Evolutionary conservation across 768 basidiomycete genomes (phyloP).

Genomic region (Mrakia frigida): DNA sequence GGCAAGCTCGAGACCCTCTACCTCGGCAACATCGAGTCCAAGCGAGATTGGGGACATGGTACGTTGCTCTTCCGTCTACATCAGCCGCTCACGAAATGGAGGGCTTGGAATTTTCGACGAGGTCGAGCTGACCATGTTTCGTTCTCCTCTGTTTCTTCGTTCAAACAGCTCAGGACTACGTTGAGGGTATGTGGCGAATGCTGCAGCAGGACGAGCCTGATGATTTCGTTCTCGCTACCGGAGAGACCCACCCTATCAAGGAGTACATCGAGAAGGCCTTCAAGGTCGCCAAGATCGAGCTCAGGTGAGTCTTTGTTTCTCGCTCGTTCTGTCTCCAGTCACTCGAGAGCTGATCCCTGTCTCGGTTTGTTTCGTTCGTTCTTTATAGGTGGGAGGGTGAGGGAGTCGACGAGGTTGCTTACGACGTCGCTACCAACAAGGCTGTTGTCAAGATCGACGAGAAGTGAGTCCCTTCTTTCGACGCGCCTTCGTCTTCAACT

Average conservation of each 20-base stretch:
- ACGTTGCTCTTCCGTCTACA: constrained; percentile 37
- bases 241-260: constrained; percentile 90
- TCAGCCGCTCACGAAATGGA: too few species aligned
- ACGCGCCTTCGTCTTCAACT: background rate
- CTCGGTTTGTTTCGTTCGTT: background rate
- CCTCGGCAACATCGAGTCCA: constrained; percentile 88
- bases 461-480: constrained; percentile 19
- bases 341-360: background rate
- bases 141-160: constrained; percentile 14
- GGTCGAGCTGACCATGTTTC: constrained; percentile 8
- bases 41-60: constrained; percentile 98
- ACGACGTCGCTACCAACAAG: constrained; percentile 60
- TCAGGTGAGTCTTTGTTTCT: constrained; percentile 43
- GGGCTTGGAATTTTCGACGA: too few species aligned
- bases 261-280: constrained; percentile 91
- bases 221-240: constrained; percentile 92
- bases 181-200: constrained; percentile 98
- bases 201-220: constrained; percentile 72
- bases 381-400: constrained; percentile 36
- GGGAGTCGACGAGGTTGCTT: constrained; percentile 46
- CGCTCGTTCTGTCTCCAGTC: background rate
- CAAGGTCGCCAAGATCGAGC: constrained; percentile 57
- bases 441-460: constrained; percentile 75
- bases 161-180: constrained; percentile 53
- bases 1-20: constrained; percentile 88